Percentiles rank a stretch among this genome's conserved stretches.
phyloP scores from a whole-genome alignment of 2,329 filamentous ascomycete species.

The Cladosporium oxysporum region DNA sequence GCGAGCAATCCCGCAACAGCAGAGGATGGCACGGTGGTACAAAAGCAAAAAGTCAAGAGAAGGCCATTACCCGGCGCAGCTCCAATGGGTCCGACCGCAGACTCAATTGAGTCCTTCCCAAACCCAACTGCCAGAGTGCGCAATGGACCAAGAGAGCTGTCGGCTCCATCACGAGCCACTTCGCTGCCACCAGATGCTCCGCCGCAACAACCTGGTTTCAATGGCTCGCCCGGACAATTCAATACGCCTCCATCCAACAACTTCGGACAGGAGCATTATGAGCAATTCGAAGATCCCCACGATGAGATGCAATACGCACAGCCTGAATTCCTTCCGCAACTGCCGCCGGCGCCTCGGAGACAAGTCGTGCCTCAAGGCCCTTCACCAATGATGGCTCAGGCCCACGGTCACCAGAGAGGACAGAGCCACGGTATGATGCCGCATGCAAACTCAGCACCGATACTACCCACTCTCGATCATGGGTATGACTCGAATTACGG shows the following conservation, averaged over 20 bases:
- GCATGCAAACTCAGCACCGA: slow-evolving; percentile 50
- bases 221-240: slow-evolving; percentile 12
- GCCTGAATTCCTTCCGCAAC: slow-evolving; percentile 39
- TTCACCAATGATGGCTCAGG: slow-evolving; percentile 21
- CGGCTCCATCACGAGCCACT: slow-evolving; percentile 28
- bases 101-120: slow-evolving; percentile 6
- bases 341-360: slow-evolving; percentile 30
- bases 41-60: slow-evolving; percentile 62
- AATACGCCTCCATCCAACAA: slow-evolving; percentile 12
- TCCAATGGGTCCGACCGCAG: slow-evolving; percentile 6
- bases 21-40: slow-evolving; percentile 31
- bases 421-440: slow-evolving; percentile 33
- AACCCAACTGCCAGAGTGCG: slow-evolving; percentile 21
- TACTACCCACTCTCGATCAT: slow-evolving; percentile 55
- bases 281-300: slow-evolving; percentile 35
- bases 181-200: slow-evolving; percentile 31
- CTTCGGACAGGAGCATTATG: slow-evolving; percentile 29
- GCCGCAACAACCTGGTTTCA: slow-evolving; percentile 6
- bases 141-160: slow-evolving; percentile 37
- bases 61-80: slow-evolving; percentile 68
- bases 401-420: slow-evolving; percentile 30
- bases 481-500: slow-evolving; percentile 26
- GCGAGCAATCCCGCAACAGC: slow-evolving; percentile 44
- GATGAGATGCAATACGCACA: slow-evolving; percentile 50
- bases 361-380: slow-evolving; percentile 10